A percentile compares a stretch with the other conserved stretches of the same genome.
Evolutionary conservation across 192 early-diverging fungal genomes (phyloP).

Genomic region (Funneliformis geosporum): DNA sequence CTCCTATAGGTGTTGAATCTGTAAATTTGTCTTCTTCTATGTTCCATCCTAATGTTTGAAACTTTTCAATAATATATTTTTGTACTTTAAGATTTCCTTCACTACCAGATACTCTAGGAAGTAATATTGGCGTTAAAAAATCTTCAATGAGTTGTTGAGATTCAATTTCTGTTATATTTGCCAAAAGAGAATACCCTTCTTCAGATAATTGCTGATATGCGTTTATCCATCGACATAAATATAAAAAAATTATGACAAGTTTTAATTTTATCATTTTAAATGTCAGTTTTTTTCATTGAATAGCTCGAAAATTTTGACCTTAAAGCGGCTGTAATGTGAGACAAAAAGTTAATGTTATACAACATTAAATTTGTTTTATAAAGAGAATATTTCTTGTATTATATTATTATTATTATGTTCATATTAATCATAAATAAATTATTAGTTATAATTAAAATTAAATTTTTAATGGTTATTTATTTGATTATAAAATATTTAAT

Average conservation of each 20-base stretch:
- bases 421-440: too few species aligned
- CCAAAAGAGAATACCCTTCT: background rate
- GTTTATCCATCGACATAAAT: background rate
- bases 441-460: too few species aligned
- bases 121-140: slow-evolving; percentile 59
- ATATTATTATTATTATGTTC: too few species aligned
- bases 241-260: background rate
- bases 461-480: too few species aligned
- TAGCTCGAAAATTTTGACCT: too few species aligned
- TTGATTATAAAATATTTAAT: too few species aligned
- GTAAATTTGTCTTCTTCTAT: slow-evolving; percentile 81
- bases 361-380: too few species aligned
- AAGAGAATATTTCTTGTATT: too few species aligned
- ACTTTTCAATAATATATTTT: slow-evolving; percentile 65
- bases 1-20: slow-evolving; percentile 75
- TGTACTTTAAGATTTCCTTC: slow-evolving; percentile 69
- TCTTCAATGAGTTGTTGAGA: background rate
- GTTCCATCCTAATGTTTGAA: slow-evolving; percentile 69
- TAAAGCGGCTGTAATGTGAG: too few species aligned
- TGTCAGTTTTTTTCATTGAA: too few species aligned
- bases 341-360: too few species aligned
- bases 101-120: slow-evolving; percentile 81
- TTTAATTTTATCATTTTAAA: background rate
- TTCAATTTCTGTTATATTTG: background rate
- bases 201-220: background rate